Evolutionary conservation across 2,329 filamentous ascomycete genomes (phyloP), one percentile per base, ranked within the genome.

Genomic region (Arthrinium puccinioides): DNA sequence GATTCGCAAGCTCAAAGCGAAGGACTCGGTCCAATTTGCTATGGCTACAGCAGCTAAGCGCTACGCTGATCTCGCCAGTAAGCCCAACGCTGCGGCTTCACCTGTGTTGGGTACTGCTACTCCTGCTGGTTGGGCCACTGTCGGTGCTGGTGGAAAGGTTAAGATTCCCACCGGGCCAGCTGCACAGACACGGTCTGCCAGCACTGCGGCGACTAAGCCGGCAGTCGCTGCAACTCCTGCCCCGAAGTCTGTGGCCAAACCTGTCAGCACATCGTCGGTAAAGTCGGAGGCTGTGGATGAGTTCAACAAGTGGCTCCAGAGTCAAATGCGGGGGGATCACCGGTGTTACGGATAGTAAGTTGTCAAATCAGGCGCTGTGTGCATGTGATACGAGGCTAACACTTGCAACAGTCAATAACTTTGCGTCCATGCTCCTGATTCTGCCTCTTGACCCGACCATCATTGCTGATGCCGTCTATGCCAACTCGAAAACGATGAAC

Each of bases 51-150:
- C 70, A 9, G 84, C 85, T 26, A 97, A 97, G 69, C 84, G 90
- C 39, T 97, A 97, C 60, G 90, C 92, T 15, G 92, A 96, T 59
- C 77, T 98, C 20, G 92, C 92, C 6, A 80, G 87, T 59, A 96
- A 96, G 68, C 70, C 61, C 32, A 62, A 45, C 39, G 48, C 35
- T 23, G 51, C 41, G 24, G 52, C 49, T 16, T 24, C 69, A 21
- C 62, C 72, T 24, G 58, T 70, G 15, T 60, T 61, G 57, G 46
- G 52, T 15, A 45, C 52, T 18, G 45, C 61, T 11, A 60, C 60
- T 2, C 66, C 69, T 39, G 69, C 73, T 39, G 87, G 88, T 2
- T 98, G 92, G 92, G 90, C 89, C 9, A 97, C 89, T 1, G 90
- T 98, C 27, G 92, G 92, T 32, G 88, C 90, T 23, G 83, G 89